Base-by-base conservation (phyloP, 73 alveolate genomes). In the Paramecium sonneborni region DNA sequence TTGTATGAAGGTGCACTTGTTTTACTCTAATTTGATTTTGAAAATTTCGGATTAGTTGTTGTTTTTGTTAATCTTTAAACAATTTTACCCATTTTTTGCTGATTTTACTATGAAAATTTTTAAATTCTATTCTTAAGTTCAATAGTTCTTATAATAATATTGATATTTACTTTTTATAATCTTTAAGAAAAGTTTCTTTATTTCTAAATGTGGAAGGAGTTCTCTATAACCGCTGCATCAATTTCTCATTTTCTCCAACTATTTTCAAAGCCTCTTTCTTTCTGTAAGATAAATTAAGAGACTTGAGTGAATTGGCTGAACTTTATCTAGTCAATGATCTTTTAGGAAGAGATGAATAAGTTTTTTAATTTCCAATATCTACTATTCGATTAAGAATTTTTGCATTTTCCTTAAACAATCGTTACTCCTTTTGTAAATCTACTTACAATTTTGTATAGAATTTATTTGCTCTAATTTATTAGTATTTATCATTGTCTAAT, bases 151-250 rank as follows among this genome's bases (percentile, higher is more conserved):
- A 3, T 62, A 12, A 20, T 12, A 39, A 15, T 21, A 23, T 41
- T 9, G 6, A 43, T 32, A 1, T 12, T 74, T 79, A 79, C 90
- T 79, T 79, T 44, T 44, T 43, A 5, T 43, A 79, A 14, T 79
- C 90, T 24, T 39, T 39, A 21, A 79, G n/a, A 21, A 24, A 39
- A 8, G 90, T 41, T 21, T 79, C 90, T 21, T 79, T 79, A 46
- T 79, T 79, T 46, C 72, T 79, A 79, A 79, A 79, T 24, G 90
- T 79, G 6, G 90, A 79, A 20, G 90, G 74, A 79, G 90, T 79
- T 79, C 90, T 38, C 46, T 79, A 12, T 44, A 79, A 44, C 70
- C 90, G 90, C 21, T 79, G 41, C 90, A 79, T 79, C 28, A 79
- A 46, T 79, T 46, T 79, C 30, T 38, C 41, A 79, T 79, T 79